Evolutionary conservation across 2,329 filamentous ascomycete genomes (phyloP).

Genomic region (Westerdykella ornata): DNA sequence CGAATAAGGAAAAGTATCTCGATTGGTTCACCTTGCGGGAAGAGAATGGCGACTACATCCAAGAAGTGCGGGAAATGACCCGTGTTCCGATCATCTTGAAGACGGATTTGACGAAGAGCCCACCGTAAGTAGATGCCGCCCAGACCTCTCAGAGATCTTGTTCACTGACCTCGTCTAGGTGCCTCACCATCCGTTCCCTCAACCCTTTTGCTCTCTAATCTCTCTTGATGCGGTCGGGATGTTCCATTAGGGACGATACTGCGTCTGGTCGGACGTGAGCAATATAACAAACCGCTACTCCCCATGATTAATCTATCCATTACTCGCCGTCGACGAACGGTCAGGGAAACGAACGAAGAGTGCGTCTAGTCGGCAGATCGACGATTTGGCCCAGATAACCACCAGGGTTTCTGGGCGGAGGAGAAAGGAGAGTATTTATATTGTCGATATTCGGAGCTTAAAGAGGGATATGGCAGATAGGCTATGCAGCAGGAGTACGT

Average conservation of each 20-base stretch:
- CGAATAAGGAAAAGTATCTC: slow-evolving; percentile 93
- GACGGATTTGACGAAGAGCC: slow-evolving; percentile 97
- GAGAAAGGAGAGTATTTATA: slow-evolving; percentile 21
- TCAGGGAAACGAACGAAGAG: slow-evolving; percentile 4
- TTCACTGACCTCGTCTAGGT: slow-evolving; percentile 49
- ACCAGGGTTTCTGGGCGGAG: slow-evolving; percentile 1
- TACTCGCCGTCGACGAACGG: slow-evolving; percentile 14
- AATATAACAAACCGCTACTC: no score
- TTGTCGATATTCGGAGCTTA: slow-evolving; percentile 24
- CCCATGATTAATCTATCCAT: slow-evolving; percentile 4
- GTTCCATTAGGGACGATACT: no score
- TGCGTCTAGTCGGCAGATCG: no score
- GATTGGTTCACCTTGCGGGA: slow-evolving; percentile 84
- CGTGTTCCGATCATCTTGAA: slow-evolving; percentile 95
- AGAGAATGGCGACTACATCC: slow-evolving; percentile 91
- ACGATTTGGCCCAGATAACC: no score
- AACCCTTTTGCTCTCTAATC: slow-evolving; percentile 64
- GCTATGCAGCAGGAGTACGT: slow-evolving; percentile 16
- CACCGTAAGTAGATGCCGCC: slow-evolving; percentile 68
- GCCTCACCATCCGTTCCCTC: slow-evolving; percentile 74
- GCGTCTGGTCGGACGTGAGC: no score
- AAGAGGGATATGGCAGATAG: slow-evolving; percentile 20
- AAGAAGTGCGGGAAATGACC: slow-evolving; percentile 97
- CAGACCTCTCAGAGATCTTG: slow-evolving; percentile 12
- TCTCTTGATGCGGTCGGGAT: no score